A percentile compares a stretch with the other conserved stretches of the same genome.
These are phyloP conservation scores for Madurella fahalii DNA, from an alignment of 2,329 filamentous ascomycete species.

Conservation along the genomic window DNA sequence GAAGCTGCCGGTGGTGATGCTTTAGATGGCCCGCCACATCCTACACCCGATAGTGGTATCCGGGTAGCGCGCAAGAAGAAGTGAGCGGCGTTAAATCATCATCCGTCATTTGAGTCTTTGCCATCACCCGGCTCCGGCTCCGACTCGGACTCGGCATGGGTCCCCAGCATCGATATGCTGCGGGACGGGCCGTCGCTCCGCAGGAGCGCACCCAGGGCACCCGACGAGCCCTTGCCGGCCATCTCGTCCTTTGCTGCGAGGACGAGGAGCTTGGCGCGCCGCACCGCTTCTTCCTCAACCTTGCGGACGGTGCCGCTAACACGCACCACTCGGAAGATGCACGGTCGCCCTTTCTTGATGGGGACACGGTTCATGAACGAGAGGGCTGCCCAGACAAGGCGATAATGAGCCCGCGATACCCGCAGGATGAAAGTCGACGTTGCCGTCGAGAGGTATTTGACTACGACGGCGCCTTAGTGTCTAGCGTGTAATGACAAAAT, in stretches of 20 bases:
- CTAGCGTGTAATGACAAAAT: not conserved
- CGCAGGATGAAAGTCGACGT: conserved; percentile 92
- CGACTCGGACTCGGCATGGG: conserved; percentile 43
- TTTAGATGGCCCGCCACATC: conserved; percentile 45
- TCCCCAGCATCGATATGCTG: conserved; percentile 39
- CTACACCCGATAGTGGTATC: conserved; percentile 51
- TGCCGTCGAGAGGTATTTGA: conserved; percentile 89
- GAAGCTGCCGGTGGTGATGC: conserved; percentile 34
- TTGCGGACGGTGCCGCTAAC: conserved; percentile 93
- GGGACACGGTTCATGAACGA: conserved; percentile 73
- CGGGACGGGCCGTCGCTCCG: conserved; percentile 27
- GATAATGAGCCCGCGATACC: conserved; percentile 75
- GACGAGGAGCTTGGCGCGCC: conserved; percentile 68
- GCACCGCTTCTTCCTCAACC: conserved; percentile 83
- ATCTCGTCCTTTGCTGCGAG: conserved; percentile 57
- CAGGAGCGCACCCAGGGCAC: conserved; percentile 30
- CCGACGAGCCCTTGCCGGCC: conserved; percentile 33
- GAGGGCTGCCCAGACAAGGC: conserved; percentile 85
- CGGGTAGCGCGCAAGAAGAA: conserved; percentile 64
- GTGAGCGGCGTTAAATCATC: conserved; percentile 37
- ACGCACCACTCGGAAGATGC: conserved; percentile 78
- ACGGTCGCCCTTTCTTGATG: conserved; percentile 55
- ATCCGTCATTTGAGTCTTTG: conserved; percentile 42
- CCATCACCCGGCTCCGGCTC: conserved; percentile 48
- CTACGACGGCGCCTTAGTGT: conserved; percentile 38